Evolutionary conservation across 2,329 filamentous ascomycete species (phyloP).

Genomic region (Colletotrichum ledebouriae): DNA sequence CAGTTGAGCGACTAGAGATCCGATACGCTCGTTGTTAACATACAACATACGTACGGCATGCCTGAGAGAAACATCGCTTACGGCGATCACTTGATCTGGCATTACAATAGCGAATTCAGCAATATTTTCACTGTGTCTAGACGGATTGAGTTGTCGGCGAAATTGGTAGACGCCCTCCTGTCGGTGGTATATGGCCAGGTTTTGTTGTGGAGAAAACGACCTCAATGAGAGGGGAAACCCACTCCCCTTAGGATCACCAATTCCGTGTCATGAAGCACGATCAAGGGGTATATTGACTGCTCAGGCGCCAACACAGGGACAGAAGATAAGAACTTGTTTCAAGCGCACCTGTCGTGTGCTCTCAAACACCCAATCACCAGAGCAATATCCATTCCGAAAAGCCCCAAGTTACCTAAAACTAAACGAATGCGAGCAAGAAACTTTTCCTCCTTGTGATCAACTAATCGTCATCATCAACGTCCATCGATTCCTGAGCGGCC

Average conservation of each 20-base stretch:
- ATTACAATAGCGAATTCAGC: background rate
- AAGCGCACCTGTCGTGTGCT: conserved; percentile 12
- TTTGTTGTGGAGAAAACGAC: no score
- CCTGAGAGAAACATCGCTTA: conserved; percentile 1
- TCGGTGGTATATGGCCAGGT: background rate
- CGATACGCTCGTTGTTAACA: conserved; percentile 2
- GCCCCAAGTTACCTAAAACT: conserved; percentile 29
- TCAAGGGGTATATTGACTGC: conserved; percentile 28
- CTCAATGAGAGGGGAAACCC: no score
- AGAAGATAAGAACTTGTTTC: conserved; percentile 7
- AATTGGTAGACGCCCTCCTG: background rate
- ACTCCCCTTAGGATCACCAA: no score
- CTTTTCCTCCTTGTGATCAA: conserved; percentile 10
- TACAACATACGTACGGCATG: conserved; percentile 2
- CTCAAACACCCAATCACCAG: conserved; percentile 17
- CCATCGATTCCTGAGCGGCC: conserved; percentile 50
- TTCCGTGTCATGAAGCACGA: background rate
- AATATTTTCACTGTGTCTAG: background rate
- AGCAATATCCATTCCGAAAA: conserved; percentile 20
- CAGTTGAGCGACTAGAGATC: background rate
- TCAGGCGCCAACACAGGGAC: conserved; percentile 8
- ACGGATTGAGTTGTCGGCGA: background rate
- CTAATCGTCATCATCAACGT: conserved; percentile 51
- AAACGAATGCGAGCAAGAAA: background rate
- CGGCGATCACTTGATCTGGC: background rate